These are phyloP conservation scores for Ehretia macrophylla DNA, from an alignment of 257 asterid species.

Conservation along the genomic window DNA sequence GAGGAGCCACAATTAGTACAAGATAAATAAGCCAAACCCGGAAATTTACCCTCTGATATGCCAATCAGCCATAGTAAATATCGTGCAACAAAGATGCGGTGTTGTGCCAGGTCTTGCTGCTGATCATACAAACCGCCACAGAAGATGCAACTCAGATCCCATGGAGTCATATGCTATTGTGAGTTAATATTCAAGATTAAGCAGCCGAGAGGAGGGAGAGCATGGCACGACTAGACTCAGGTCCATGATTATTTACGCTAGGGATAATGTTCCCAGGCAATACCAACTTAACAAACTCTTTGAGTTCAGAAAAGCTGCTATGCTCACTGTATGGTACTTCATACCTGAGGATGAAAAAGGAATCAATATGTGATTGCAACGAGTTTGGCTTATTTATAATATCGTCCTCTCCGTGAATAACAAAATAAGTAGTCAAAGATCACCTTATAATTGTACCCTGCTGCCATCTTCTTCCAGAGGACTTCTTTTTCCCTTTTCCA, in stretches of 20 bases:
- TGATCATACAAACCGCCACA: too few relatives aligned
- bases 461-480: conserved; percentile 84
- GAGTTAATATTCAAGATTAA: not conserved
- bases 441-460: conserved; percentile 96
- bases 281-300: conserved; percentile 67
- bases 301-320: conserved; percentile 82
- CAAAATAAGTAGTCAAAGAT: not conserved
- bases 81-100: too few relatives aligned
- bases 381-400: not conserved
- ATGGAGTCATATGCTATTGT: not conserved
- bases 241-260: conserved; percentile 79
- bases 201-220: conserved; percentile 60
- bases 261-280: conserved; percentile 77
- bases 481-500: conserved; percentile 80
- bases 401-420: not conserved
- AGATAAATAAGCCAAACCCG: too few relatives aligned
- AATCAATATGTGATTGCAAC: not conserved
- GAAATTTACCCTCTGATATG: too few relatives aligned
- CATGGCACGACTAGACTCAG: conserved; percentile 68
- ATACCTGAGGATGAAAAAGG: conserved; percentile 80
- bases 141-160: not conserved
- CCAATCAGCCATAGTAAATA: too few relatives aligned
- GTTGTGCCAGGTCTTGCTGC: too few relatives aligned
- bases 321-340: conserved; percentile 98
- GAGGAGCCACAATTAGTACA: too few relatives aligned